Evolutionary conservation across 2,329 filamentous ascomycete genomes (phyloP).

Genomic region (Fusarium multiceps): DNA sequence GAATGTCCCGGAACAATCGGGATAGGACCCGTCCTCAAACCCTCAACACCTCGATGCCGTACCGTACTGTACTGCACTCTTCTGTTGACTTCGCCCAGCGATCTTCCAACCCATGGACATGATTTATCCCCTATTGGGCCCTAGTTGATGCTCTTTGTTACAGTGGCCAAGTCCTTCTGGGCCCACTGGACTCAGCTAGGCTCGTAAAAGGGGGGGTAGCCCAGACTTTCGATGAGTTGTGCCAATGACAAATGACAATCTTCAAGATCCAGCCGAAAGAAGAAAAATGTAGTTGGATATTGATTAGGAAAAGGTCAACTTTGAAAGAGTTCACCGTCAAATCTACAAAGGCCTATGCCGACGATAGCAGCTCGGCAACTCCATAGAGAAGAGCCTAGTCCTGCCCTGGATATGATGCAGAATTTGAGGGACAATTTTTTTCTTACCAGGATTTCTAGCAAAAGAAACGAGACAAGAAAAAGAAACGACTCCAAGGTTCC

Average conservation of each 20-base stretch:
- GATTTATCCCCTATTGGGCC: slow-evolving; percentile 27
- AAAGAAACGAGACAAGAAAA: slow-evolving; percentile 18
- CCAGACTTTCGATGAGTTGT: slow-evolving; percentile 15
- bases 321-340: background rate
- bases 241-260: slow-evolving; percentile 8
- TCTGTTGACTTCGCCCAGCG: slow-evolving; percentile 20
- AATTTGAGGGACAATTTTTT: background rate
- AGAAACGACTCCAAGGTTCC: slow-evolving; percentile 4
- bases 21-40: slow-evolving; percentile 21
- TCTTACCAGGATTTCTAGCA: slow-evolving; percentile 1
- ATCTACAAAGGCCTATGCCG: background rate
- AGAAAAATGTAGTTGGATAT: slow-evolving; percentile 3
- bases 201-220: slow-evolving; percentile 18
- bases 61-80: background rate
- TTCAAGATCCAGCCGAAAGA: background rate
- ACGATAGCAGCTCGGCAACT: background rate
- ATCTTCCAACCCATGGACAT: slow-evolving; percentile 21
- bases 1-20: slow-evolving; percentile 23
- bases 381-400: background rate
- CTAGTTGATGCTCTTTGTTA: slow-evolving; percentile 17
- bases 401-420: background rate
- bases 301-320: background rate
- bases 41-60: slow-evolving; percentile 3
- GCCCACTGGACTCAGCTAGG: slow-evolving; percentile 21
- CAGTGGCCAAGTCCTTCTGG: slow-evolving; percentile 25